Conservation (phyloP, 805 yeast species). For the Lachancea mirantina region DNA sequence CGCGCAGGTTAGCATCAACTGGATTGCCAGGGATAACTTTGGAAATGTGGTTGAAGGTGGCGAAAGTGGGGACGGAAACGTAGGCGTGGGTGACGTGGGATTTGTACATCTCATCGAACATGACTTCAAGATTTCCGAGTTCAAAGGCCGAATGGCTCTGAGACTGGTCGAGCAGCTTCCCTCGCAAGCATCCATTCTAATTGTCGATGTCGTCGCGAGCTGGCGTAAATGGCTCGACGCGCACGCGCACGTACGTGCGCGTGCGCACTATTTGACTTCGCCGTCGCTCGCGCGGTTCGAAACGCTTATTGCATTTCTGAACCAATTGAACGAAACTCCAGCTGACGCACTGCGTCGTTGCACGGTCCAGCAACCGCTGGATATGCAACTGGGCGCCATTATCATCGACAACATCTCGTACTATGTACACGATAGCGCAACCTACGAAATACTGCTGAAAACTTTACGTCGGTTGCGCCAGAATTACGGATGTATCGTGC, state of each 20-base stretch:
- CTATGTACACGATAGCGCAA: conserved; percentile 13
- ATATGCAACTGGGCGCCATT: conserved; percentile 23
- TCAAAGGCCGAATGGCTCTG: conserved; percentile 13
- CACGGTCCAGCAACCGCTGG: conserved; percentile 2
- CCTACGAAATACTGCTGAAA: conserved; percentile 15
- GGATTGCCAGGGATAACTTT: conserved; percentile 5
- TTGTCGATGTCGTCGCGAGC: conserved; percentile 22
- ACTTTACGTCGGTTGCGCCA: conserved; percentile 16
- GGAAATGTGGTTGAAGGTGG: conserved; percentile 6
- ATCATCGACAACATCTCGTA: conserved; percentile 30
- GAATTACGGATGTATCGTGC: conserved; percentile 25
- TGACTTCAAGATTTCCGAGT: conserved; percentile 15
- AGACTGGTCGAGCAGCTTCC: conserved; percentile 6
- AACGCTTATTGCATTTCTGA: conserved; percentile 17
- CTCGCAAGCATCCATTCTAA: conserved; percentile 9
- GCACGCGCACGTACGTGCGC: conserved; percentile 3
- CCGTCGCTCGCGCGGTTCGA: conserved; percentile 18
- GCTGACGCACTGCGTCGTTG: conserved; percentile 20
- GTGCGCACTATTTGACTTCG: conserved; percentile 16
- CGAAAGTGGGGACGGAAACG: not conserved
- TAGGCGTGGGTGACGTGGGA: conserved; percentile 7
- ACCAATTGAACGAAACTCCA: conserved; percentile 21
- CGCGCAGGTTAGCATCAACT: conserved; percentile 3
- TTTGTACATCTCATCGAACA: conserved; percentile 24
- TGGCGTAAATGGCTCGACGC: conserved; percentile 10